phyloP scores from a whole-genome alignment of 441 rosid genomes.

The Bocquillonia castaneifolia region DNA sequence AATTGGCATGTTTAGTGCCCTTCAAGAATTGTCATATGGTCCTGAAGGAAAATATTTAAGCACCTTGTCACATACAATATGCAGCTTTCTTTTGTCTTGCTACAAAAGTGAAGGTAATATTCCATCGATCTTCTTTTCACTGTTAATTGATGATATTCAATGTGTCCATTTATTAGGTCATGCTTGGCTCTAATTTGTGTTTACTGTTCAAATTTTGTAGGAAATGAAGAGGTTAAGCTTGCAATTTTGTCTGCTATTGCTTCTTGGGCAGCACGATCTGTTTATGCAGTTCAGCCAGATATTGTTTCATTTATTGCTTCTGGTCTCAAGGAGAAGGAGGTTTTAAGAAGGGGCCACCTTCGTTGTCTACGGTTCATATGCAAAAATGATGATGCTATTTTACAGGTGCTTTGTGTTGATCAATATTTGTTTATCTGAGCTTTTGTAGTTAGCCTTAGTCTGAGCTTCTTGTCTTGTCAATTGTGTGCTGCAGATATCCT shows the following conservation, averaged over 20 bases:
- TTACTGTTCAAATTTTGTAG: conserved; percentile 38
- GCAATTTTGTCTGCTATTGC: conserved; percentile 69
- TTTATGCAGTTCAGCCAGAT: conserved; percentile 62
- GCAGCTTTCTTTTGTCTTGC: conserved; percentile 66
- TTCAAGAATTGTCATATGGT: conserved; percentile 78
- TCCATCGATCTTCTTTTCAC: conserved; percentile 10
- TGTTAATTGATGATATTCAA: not conserved
- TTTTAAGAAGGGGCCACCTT: conserved; percentile 88
- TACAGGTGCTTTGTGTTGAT: conserved; percentile 42
- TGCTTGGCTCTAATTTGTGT: conserved; percentile 20
- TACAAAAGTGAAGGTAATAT: conserved; percentile 84
- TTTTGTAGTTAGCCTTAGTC: conserved; percentile 9
- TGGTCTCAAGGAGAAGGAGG: conserved; percentile 95
- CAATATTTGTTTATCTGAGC: not conserved
- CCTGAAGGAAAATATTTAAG: conserved; percentile 84
- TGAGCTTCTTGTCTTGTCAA: conserved; percentile 17
- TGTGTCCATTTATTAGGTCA: not conserved
- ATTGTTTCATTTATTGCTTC: conserved; percentile 63
- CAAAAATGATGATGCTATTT: conserved; percentile 62
- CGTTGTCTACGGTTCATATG: conserved; percentile 63
- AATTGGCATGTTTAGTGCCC: conserved; percentile 76
- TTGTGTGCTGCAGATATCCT: conserved; percentile 56
- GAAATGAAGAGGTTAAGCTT: conserved; percentile 93
- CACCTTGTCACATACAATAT: conserved; percentile 46
- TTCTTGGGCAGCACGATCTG: conserved; percentile 72